These are phyloP conservation scores for Chaetothyriales sp. DNA, from an alignment of 2,329 filamentous ascomycete species.

Conservation along the genomic window DNA sequence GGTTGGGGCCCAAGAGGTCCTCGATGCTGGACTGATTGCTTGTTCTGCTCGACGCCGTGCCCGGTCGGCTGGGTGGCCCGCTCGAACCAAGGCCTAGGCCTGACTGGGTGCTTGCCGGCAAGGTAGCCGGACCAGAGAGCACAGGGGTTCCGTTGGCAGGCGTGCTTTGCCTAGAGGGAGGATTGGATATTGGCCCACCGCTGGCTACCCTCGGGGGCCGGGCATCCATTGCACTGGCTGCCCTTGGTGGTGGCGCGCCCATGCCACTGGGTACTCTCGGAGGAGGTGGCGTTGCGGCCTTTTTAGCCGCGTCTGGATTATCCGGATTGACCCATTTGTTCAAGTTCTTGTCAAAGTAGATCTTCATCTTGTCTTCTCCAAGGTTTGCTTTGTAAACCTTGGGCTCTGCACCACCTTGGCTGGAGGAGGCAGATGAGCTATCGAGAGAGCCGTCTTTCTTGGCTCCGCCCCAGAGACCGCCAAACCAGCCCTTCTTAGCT, in stretches of 20 bases:
- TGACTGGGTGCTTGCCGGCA: slow-evolving; percentile 1
- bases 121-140: slow-evolving; percentile 3
- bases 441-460: slow-evolving; percentile 46
- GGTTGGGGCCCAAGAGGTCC: slow-evolving; percentile 66
- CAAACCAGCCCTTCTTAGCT: slow-evolving; percentile 49
- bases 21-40: slow-evolving; percentile 92
- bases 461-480: slow-evolving; percentile 67
- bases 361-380: slow-evolving; percentile 72
- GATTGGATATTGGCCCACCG: slow-evolving; percentile 5
- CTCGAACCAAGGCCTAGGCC: slow-evolving; percentile 10
- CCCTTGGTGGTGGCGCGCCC: neutral
- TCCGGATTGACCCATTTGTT: slow-evolving; percentile 99
- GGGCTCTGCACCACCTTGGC: slow-evolving; percentile 30
- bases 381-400: slow-evolving; percentile 68
- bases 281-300: slow-evolving; percentile 61
- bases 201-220: neutral
- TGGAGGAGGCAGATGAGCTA: slow-evolving; percentile 1
- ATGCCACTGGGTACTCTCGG: slow-evolving; percentile 42
- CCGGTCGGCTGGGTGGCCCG: slow-evolving; percentile 39
- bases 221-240: neutral
- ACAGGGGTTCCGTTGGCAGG: slow-evolving; percentile 7
- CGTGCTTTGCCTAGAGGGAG: slow-evolving; percentile 11
- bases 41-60: slow-evolving; percentile 75
- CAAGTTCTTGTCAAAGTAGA: slow-evolving; percentile 88
- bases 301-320: slow-evolving; percentile 47